Percentiles rank a stretch among this genome's conserved stretches.
Evolutionary conservation across 2,329 filamentous ascomycete species (phyloP).

Genomic region (Cladosporium sp.): DNA sequence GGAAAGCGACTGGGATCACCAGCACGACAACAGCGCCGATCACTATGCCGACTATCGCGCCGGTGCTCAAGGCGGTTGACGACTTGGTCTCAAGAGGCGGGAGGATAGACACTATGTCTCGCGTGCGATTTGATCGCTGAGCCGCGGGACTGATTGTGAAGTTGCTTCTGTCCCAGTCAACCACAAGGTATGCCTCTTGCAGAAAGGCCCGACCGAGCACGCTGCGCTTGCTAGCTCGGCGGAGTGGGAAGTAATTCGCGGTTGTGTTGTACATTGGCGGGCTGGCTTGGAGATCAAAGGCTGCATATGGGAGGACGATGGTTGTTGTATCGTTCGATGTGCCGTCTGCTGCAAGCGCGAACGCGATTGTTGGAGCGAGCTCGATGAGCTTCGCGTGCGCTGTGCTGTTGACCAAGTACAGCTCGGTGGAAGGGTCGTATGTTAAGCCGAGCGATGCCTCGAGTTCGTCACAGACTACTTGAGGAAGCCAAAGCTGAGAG

Average conservation of each 20-base stretch:
- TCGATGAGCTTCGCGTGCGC: slow-evolving; percentile 36
- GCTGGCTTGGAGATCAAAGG: slow-evolving; percentile 38
- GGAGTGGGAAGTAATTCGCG: slow-evolving; percentile 42
- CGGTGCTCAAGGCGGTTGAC: not conserved
- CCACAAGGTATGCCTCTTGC: slow-evolving; percentile 45
- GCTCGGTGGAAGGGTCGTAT: slow-evolving; percentile 37
- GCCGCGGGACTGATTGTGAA: slow-evolving; percentile 29
- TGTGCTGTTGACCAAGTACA: slow-evolving; percentile 42
- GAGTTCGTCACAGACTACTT: slow-evolving; percentile 38
- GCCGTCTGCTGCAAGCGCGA: slow-evolving; percentile 35
- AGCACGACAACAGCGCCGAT: not conserved
- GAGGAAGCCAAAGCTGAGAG: slow-evolving; percentile 44
- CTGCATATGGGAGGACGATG: slow-evolving; percentile 42
- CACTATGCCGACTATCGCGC: slow-evolving; percentile 10
- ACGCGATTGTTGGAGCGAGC: slow-evolving; percentile 43
- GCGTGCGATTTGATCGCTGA: not conserved
- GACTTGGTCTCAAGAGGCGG: not conserved
- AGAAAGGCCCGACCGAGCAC: slow-evolving; percentile 44
- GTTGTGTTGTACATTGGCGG: slow-evolving; percentile 28
- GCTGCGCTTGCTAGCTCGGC: slow-evolving; percentile 40
- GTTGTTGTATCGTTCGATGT: slow-evolving; percentile 10
- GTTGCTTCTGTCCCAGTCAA: slow-evolving; percentile 40
- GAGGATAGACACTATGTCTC: not conserved
- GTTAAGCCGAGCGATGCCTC: slow-evolving; percentile 40
- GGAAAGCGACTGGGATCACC: not conserved